Base-by-base conservation (phyloP, 257 asterid species). In the Ilex asprella region DNA sequence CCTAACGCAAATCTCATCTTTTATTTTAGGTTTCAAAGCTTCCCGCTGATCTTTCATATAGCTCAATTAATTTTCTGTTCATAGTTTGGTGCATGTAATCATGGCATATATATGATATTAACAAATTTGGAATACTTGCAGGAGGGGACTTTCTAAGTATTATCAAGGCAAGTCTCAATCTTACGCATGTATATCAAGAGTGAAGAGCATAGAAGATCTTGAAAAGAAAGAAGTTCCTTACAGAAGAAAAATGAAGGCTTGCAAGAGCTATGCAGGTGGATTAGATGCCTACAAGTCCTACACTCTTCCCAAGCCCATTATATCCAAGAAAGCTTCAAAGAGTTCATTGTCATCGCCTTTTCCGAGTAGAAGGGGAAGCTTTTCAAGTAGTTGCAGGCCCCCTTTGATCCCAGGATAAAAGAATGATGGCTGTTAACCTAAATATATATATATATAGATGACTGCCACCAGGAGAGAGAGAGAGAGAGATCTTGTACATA, bases 81-180 rank as follows among this genome's bases (percentile, higher is more conserved):
- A 21, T 21, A 21, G 27, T 21, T 21, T 21, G 27, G 27, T 21
- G 27, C 27, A 21, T 21, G 27, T 21, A 21, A 21, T 21, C 27
- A 21, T 21, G 27, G 27, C 27, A 21, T 21, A 21, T 21, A 21
- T 21, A 21, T 21, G 27, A 21, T 21, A 21, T 21, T 21, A 21
- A 21, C 27, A 21, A 35, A 35, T 35, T 35, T 4, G 41, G 41
- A 35, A 35, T 64, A 21, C 62, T 27, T 67, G 82, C 84, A 91
- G 96, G 75, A 88, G 87, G 73, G 98, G 98, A 79, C 88, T 91
- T 2, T 91, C 98, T 2, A 75, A 76, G 39, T 84, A 70, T 43
- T 91, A 81, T 31, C 54, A 80, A 31, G 97, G 97, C 41, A 86
- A 92, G 77, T 88, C 97, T 15, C 87, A 92, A 78, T 83, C 95